Conservation (phyloP, 2,329 filamentous ascomycete species). For the Exophiala oligosperma region DNA sequence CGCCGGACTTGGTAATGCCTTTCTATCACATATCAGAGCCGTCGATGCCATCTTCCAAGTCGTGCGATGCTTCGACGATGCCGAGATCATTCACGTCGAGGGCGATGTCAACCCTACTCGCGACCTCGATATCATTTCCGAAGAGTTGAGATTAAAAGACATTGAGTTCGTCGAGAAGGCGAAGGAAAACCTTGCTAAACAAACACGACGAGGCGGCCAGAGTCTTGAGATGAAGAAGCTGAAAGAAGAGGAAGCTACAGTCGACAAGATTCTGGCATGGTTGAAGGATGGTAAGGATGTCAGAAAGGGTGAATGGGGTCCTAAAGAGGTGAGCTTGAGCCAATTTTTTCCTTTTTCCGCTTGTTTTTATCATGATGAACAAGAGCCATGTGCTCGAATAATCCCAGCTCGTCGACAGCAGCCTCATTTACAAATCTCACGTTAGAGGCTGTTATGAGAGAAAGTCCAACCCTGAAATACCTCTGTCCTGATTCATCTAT, state of each 20-base stretch:
- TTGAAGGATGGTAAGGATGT: conserved; percentile 90
- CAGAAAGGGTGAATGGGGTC: conserved; percentile 81
- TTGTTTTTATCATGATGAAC: conserved; percentile 77
- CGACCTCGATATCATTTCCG: conserved; percentile 94
- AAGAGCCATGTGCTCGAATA: conserved; percentile 95
- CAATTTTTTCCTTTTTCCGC: conserved; percentile 24
- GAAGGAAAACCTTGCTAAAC: conserved; percentile 87
- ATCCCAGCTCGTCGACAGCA: conserved; percentile 99
- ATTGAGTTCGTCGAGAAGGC: conserved; percentile 98
- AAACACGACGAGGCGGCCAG: conserved; percentile 90
- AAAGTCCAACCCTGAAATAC: conserved; percentile 68
- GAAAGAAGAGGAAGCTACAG: conserved; percentile 88
- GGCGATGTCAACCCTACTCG: conserved; percentile 94
- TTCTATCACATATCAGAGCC: conserved; percentile 97
- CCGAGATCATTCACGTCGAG: conserved; percentile 99
- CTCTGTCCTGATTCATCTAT: not conserved
- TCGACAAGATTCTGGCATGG: conserved; percentile 83
- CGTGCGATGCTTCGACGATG: conserved; percentile 96
- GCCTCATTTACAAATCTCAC: conserved; percentile 63
- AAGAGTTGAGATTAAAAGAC: conserved; percentile 89
- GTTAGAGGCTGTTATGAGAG: conserved; percentile 84
- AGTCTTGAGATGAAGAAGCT: conserved; percentile 97
- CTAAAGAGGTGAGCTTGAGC: conserved; percentile 81
- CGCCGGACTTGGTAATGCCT: conserved; percentile 94
- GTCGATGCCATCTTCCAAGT: conserved; percentile 98